A percentile compares a stretch with the other conserved stretches of the same genome.
Evolutionary conservation across 331 rosid genomes (phyloP).

Genomic region (Pyrus hybrid): DNA sequence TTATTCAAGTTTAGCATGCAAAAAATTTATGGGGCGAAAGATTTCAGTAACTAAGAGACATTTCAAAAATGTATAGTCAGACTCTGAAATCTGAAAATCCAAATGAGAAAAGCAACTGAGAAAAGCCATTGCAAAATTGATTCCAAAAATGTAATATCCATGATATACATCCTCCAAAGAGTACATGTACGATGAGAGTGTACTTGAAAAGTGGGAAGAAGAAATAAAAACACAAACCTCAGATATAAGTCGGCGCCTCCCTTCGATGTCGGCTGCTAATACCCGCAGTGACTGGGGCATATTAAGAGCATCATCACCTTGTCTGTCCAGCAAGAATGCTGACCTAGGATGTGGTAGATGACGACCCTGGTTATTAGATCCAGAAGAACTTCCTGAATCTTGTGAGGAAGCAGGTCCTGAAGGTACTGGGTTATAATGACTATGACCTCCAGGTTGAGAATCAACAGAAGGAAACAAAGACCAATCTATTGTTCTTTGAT

Average conservation of each 20-base stretch:
- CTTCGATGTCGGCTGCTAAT: constrained; percentile 64
- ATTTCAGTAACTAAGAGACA: not conserved
- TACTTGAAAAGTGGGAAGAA: not conserved
- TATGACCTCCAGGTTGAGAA: constrained; percentile 42
- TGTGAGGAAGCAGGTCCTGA: constrained; percentile 44
- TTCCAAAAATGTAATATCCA: not conserved
- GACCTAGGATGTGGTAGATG: constrained; percentile 53
- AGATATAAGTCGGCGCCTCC: constrained; percentile 71
- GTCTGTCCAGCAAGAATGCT: constrained; percentile 54
- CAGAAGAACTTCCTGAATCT: constrained; percentile 28
- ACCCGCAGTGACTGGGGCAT: constrained; percentile 46
- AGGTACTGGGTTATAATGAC: constrained; percentile 39
- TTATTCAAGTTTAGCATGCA: not conserved
- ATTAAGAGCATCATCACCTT: constrained; percentile 45
- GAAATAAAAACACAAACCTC: constrained; percentile 43
- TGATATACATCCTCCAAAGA: not conserved
- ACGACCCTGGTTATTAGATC: constrained; percentile 32
- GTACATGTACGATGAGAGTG: not conserved
- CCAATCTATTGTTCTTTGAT: constrained; percentile 66
- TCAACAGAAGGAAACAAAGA: constrained; percentile 53
- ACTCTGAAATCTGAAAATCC: not conserved
- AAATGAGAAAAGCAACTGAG: not conserved
- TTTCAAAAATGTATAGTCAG: too few relatives aligned
- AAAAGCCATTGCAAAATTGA: not conserved
- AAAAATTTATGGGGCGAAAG: not conserved